Percentiles rank a stretch among this genome's conserved stretches.
Evolutionary conservation across 2,329 filamentous ascomycete species (phyloP).

Genomic region (Exophiala bonariae): DNA sequence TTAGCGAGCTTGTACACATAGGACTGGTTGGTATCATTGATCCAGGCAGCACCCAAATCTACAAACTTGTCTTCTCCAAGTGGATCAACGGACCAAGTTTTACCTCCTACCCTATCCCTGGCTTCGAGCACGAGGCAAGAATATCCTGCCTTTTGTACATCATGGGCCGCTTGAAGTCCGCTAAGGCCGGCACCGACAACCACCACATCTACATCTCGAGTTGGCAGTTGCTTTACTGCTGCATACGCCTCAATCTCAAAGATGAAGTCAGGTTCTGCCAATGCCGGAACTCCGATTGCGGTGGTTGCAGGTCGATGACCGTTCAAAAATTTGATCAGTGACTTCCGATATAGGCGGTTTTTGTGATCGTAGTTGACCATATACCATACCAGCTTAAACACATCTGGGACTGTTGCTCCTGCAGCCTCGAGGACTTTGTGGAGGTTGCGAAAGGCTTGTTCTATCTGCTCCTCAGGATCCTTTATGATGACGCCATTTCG

Average conservation of each 20-base stretch:
- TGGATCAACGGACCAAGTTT: slow-evolving; percentile 32
- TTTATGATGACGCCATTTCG: slow-evolving; percentile 32
- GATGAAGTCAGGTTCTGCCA: slow-evolving; percentile 40
- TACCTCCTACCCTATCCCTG: slow-evolving; percentile 43
- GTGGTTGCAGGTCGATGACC: slow-evolving; percentile 43
- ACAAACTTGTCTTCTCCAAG: slow-evolving; percentile 37
- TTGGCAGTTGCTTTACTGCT: slow-evolving; percentile 29
- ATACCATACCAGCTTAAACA: slow-evolving; percentile 43
- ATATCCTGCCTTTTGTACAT: slow-evolving; percentile 31
- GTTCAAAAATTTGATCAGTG: slow-evolving; percentile 38
- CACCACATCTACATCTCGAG: slow-evolving; percentile 38
- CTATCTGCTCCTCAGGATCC: slow-evolving; percentile 43
- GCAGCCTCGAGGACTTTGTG: slow-evolving; percentile 36
- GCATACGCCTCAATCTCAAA: slow-evolving; percentile 44
- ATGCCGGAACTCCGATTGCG: slow-evolving; percentile 40
- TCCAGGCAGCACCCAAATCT: slow-evolving; percentile 36
- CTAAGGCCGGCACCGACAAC: slow-evolving; percentile 41
- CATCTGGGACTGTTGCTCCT: slow-evolving; percentile 37
- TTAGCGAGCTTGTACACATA: slow-evolving; percentile 29
- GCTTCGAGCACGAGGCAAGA: slow-evolving; percentile 41
- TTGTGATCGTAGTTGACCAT: slow-evolving; percentile 45
- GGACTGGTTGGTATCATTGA: slow-evolving; percentile 38
- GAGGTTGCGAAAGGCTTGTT: slow-evolving; percentile 40
- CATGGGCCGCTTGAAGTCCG: slow-evolving; percentile 37
- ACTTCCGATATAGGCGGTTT: slow-evolving; percentile 36